A percentile compares a stretch with the other conserved stretches of the same genome.
Conservation (phyloP, 306 rosid species). For the Prunus kanzakura region DNA sequence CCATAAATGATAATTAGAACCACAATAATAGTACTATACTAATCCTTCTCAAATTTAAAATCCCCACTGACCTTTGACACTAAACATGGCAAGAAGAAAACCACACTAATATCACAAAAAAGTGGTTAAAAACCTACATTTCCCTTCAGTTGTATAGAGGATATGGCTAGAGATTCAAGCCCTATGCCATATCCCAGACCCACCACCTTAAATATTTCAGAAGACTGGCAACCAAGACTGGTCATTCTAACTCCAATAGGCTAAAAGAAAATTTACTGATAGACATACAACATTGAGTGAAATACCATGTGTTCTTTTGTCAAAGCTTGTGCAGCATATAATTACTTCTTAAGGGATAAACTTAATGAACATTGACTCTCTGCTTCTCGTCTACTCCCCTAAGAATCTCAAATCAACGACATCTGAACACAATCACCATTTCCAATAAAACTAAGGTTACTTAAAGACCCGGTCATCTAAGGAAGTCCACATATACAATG, state of each 20-base stretch:
- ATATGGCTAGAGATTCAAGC: neutral
- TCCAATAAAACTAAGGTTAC: slow-evolving; percentile 5
- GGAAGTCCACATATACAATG: neutral
- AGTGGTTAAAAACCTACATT: neutral
- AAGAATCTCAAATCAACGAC: slow-evolving; percentile 7
- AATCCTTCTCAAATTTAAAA: neutral
- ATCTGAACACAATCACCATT: neutral
- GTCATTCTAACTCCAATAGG: neutral
- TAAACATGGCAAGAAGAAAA: neutral
- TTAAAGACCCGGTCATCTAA: neutral
- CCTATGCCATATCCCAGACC: neutral
- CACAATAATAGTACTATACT: neutral
- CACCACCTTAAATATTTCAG: neutral
- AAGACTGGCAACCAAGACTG: neutral
- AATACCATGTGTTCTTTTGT: neutral
- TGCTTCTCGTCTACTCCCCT: slow-evolving; percentile 5
- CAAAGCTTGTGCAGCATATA: neutral
- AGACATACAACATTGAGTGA: neutral
- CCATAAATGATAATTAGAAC: neutral
- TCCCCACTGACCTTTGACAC: neutral
- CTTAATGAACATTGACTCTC: neutral
- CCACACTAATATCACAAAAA: neutral
- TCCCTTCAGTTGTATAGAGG: neutral
- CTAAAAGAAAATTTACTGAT: neutral
- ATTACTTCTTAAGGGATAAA: neutral